phyloP scores from a whole-genome alignment of 1,139 yeast genomes.

The Saccharomyces hybrid region DNA sequence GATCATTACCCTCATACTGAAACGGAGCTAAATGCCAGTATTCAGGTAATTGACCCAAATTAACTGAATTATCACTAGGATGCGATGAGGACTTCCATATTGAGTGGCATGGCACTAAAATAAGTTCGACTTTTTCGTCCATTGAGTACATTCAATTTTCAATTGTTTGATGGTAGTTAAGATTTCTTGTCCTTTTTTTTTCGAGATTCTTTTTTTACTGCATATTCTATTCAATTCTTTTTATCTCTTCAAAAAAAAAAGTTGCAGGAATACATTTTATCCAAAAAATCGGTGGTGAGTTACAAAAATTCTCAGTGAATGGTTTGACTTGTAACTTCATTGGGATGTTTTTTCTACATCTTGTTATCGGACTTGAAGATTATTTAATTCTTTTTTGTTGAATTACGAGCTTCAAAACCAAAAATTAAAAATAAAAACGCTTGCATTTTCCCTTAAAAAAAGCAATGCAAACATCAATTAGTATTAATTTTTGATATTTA shows the following conservation, averaged over 20 bases:
- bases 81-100: conserved; percentile 41
- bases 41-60: conserved; percentile 35
- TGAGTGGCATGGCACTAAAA: conserved; percentile 63
- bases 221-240: conserved; percentile 37
- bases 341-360: too few relatives aligned
- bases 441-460: background rate
- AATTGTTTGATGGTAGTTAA: conserved; percentile 21
- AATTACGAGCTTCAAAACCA: background rate
- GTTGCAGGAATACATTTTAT: too few relatives aligned
- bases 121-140: conserved; percentile 29
- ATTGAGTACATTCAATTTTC: background rate
- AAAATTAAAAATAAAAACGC: background rate
- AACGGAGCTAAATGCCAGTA: conserved; percentile 64
- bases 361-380: background rate
- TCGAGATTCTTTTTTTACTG: conserved; percentile 56
- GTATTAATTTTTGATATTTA: background rate
- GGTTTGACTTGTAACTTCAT: too few relatives aligned
- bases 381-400: background rate
- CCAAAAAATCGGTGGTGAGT: background rate
- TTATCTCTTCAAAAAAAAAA: background rate
- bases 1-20: conserved; percentile 63
- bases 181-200: conserved; percentile 53
- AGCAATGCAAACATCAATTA: background rate
- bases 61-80: conserved; percentile 18
- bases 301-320: too few relatives aligned